Evolutionary conservation across 306 rosid species (phyloP).

Genomic region (Inga leiocalycina): DNA sequence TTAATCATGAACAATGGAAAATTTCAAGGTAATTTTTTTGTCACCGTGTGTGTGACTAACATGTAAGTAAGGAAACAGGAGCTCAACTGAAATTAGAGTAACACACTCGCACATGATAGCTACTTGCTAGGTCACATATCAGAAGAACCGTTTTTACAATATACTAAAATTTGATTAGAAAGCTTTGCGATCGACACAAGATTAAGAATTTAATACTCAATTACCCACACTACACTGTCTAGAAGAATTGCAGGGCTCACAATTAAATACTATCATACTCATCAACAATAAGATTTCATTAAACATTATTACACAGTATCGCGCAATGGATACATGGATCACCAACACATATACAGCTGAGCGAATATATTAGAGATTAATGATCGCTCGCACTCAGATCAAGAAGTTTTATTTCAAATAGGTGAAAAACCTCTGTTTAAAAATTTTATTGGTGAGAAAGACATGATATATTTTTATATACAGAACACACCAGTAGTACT

Average conservation of each 20-base stretch:
- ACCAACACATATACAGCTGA: too few relatives aligned
- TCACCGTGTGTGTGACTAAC: slow-evolving; percentile 6
- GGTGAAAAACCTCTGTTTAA: too few relatives aligned
- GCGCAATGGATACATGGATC: not conserved
- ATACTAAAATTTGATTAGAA: not conserved
- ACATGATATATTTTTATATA: too few relatives aligned
- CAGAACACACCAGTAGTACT: too few relatives aligned
- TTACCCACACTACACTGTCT: not conserved
- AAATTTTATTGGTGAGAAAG: too few relatives aligned
- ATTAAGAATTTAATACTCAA: not conserved
- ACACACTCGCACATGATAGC: not conserved
- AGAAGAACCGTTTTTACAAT: not conserved
- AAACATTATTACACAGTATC: not conserved
- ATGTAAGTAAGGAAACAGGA: not conserved
- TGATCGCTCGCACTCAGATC: too few relatives aligned
- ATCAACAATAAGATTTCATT: not conserved
- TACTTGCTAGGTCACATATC: not conserved
- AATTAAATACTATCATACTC: not conserved
- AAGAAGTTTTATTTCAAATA: too few relatives aligned
- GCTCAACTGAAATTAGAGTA: not conserved
- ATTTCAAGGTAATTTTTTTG: slow-evolving; percentile 7
- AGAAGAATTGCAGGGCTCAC: not conserved
- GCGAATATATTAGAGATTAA: too few relatives aligned
- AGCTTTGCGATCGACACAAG: not conserved
- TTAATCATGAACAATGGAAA: slow-evolving; percentile 14